Base-by-base conservation (phyloP, 1,284 basidiomycete species). In the Pyrrhoderma noxium region DNA sequence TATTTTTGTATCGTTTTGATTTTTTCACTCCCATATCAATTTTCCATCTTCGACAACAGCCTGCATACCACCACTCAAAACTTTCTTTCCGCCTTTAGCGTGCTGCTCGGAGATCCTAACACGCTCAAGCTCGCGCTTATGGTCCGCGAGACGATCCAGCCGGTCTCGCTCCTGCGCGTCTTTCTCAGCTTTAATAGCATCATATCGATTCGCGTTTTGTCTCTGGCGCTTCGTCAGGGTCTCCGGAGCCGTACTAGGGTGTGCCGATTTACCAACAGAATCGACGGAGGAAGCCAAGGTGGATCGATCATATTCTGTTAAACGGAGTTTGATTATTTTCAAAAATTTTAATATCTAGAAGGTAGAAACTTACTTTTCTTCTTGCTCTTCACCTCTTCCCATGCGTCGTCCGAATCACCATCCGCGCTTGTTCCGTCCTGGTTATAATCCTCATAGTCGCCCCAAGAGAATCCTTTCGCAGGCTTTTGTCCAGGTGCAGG, bases 321-420 rank as follows among this genome's bases (percentile, higher is more conserved):
- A 3, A 45, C 25, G 22, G 9, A 22, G 21, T n/a, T 11, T 5
- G 27, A 5, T 31, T 5, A 31, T 31, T n/a, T n/a, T n/a, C n/a
- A 31, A 5, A 31, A 5, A 31, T 31, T 31, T 5, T 31, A 31
- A 31, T 5, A 31, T 5, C 11, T 5, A 27, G 13, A 43, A 43
- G 22, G 36, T 31, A 47, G 53, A 19, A 36, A 67, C 73, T 55
- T 66, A 79, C 71, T 55, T 48, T 68, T 72, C 48, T 61, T 60
- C 49, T 75, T 74, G 57, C 77, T 76, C 64, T 73, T 77, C 56
- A 89, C 85, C 27, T 88, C 77, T 21, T 80, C 84, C 87, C 86
- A 89, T 7, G 73, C 75, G 1, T 71, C 73, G 52, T 80, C 77
- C 47, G 75, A 77, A 35, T 73, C 75, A 47, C 73, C 74, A 57